These are phyloP conservation scores for Nothomitra cinnamomea DNA, from an alignment of 2,329 filamentous ascomycete genomes.

Conservation along the genomic window DNA sequence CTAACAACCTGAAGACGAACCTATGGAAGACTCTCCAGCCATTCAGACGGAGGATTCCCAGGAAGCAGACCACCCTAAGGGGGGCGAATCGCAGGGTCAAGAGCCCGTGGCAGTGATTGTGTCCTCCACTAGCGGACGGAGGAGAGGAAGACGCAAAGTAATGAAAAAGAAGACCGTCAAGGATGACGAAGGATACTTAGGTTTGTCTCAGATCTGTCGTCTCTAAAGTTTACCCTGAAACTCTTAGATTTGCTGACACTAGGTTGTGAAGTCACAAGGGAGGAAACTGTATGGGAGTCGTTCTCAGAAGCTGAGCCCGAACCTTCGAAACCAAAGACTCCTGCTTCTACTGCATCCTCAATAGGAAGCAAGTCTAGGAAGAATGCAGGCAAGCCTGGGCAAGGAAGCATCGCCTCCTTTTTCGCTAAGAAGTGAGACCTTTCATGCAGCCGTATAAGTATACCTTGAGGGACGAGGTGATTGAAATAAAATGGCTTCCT, in stretches of 20 bases:
- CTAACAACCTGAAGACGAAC: conserved; percentile 22
- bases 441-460: neutral
- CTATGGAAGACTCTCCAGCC: conserved; percentile 38
- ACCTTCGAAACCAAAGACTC: conserved; percentile 34
- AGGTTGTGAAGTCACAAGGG: conserved; percentile 53
- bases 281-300: conserved; percentile 75
- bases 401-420: conserved; percentile 8
- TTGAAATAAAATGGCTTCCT: no score
- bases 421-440: conserved; percentile 6
- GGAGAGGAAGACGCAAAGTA: conserved; percentile 60
- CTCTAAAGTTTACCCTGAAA: neutral
- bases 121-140: conserved; percentile 39
- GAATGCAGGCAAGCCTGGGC: conserved; percentile 4
- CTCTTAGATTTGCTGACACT: neutral
- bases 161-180: conserved; percentile 78
- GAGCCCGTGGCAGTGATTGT: conserved; percentile 31
- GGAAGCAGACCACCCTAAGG: conserved; percentile 10
- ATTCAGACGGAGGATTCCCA: conserved; percentile 17
- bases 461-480: neutral
- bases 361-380: neutral
- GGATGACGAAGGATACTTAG: conserved; percentile 80
- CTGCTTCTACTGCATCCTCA: conserved; percentile 1
- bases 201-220: conserved; percentile 30
- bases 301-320: conserved; percentile 78
- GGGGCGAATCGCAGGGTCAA: conserved; percentile 20